Conservation (phyloP, 768 basidiomycete genomes). For the Galerina sulciceps region DNA sequence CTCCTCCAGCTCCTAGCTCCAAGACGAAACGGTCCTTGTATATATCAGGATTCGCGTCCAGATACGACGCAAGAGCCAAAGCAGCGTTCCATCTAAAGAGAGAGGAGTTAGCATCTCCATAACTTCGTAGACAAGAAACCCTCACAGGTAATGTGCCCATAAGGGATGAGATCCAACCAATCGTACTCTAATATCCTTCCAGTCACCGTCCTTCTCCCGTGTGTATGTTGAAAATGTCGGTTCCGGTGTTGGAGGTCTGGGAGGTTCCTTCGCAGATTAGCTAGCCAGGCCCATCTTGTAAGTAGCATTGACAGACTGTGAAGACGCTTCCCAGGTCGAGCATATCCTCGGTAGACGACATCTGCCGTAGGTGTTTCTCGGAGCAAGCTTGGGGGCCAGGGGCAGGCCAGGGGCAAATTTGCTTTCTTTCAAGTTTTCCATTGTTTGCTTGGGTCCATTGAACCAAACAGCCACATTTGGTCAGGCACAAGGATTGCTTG, state of each 20-base stretch:
- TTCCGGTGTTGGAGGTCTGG: conserved; percentile 69
- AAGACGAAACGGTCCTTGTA: conserved; percentile 58
- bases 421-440: no score
- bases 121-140: neutral
- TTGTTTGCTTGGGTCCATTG: no score
- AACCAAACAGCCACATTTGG: no score
- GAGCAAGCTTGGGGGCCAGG: no score
- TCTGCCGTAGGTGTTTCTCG: no score
- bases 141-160: conserved; percentile 82
- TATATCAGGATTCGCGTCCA: conserved; percentile 56
- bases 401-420: no score
- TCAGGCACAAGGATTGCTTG: no score
- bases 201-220: conserved; percentile 35
- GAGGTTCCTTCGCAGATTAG: conserved; percentile 54
- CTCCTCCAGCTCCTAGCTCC: conserved; percentile 95
- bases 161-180: conserved; percentile 82
- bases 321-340: conserved; percentile 50
- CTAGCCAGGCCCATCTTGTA: neutral
- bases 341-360: conserved; percentile 34
- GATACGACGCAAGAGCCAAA: conserved; percentile 68
- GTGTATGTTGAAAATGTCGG: conserved; percentile 57
- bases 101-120: neutral
- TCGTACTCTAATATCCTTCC: conserved; percentile 58
- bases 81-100: conserved; percentile 78
- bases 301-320: conserved; percentile 38